Evolutionary conservation across 257 asterid species (phyloP), one percentile per base, ranked within the genome.

Genomic region (Solanum clarkiae): DNA sequence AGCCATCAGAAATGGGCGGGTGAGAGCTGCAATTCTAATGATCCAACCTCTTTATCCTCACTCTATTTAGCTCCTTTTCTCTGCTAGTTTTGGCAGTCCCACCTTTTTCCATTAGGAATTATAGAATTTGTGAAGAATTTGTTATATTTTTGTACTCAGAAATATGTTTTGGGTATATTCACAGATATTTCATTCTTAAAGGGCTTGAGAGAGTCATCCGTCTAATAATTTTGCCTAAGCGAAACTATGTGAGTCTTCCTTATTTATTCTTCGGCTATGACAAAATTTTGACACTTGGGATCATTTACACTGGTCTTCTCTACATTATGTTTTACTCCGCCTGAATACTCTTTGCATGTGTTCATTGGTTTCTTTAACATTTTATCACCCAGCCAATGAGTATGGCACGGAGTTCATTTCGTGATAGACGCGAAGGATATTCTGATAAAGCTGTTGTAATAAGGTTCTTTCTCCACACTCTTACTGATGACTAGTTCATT

Each of bases 1-100:
- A 95, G 89, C 92, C 96, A 86, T 93, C 98, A 57, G 99, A 97
- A 94, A 95, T 95, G 98, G 99, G 99, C 88, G 99, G 98, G 99
- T 96, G 71, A 91, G 97, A 91, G 26, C 63, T 77, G 63, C 10
- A 53, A 77, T 26, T 51, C 62, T 51, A 26, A 51, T 77, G 60
- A 77, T 77, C 82, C 82, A 75, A 14, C 49, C 62, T 22, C 62
- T 53, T 82, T 49, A n/a, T 53, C 84, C 84, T 75, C 70, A 81
- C 32, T 80, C 55, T 71, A 53, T n/a, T 32, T 45, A 36, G 18
- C 82, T 7, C 42, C 81, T 85, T 59, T 65, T 26, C 29, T 85
- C 49, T 18, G 77, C 57, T 42, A 36, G 55, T 81, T 68, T n/a
- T 44, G 22, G 65, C 24, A 15, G 47, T 77, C 63, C 26, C 53